Evolutionary conservation across 1,284 basidiomycete species (phyloP), one percentile per base, ranked within the genome.

Genomic region (Ceratobasidium sp.): DNA sequence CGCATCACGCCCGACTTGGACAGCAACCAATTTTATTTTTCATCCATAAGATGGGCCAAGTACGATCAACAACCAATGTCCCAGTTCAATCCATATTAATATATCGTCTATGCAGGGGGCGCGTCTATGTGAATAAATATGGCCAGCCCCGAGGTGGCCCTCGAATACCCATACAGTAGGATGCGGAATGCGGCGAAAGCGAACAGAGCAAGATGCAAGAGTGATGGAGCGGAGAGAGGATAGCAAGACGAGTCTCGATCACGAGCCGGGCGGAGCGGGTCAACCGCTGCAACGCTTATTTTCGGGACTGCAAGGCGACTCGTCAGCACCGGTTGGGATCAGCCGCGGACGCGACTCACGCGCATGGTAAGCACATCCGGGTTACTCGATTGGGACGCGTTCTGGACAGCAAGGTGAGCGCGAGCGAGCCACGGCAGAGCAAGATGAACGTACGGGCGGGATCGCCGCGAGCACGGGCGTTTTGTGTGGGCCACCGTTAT

Each of bases 221-320:
- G 16, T 39, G 36, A 39, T 39, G 36, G 14, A 6, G 36, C 6
- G 6, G 23, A 50, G 23, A n/a, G n/a, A n/a, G n/a, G n/a, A n/a
- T n/a, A n/a, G n/a, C n/a, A n/a, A n/a, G n/a, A 50, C 46, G 23
- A 26, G 23, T n/a, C 46, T 6, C 8, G 57, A 26, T 3, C 12
- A 10, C n/a, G 8, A 18, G 45, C 5, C 16, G 21, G 50, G 61
- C 61, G 61, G 61, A 64, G 61, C 61, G 61, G 45, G 45, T 59
- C 57, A 59, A 52, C 32, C 61, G 61, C 61, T 64, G 23, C 61
- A 36, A 64, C 61, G 61, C 61, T 55, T 45, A 64, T 64, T 64
- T 64, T 48, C 61, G 57, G 18, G 21, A 6, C n/a, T n/a, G n/a
- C n/a, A n/a, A n/a, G n/a, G n/a, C n/a, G n/a, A n/a, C n/a, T n/a